Base-by-base conservation (phyloP, 2,329 filamentous ascomycete species). In the Cladophialophora yegresii region DNA sequence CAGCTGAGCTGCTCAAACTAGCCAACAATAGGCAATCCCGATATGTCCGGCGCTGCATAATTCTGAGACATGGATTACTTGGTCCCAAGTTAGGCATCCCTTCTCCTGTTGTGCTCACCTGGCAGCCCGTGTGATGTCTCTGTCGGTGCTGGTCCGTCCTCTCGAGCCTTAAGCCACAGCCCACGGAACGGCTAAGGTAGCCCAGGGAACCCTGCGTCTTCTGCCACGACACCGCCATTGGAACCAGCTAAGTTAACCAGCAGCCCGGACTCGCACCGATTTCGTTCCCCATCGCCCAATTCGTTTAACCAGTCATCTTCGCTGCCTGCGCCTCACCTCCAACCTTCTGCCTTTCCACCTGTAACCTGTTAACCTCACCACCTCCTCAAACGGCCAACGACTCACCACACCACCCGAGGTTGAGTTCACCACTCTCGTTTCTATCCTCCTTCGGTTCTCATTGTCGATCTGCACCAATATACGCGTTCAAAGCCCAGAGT, bases 341-440 rank as follows among this genome's bases (percentile, higher is more conserved):
- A 30, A 51, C 36, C 36, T 9, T 8, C 36, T 43, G 36, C 13
- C 36, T n/a, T 43, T 43, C 36, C 47, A 49, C 30, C 47, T 53
- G 45, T 59, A 50, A 59, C 57, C 57, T 59, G 57, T 36, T 36
- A 49, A 49, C 59, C 58, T 54, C 33, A 53, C 57, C 33, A 63
- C 64, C 50, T 61, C 61, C 51, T 62, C 57, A 63, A 59, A 59
- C 57, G 13, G 45, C 57, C 47, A 59, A 51, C 57, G 28, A 50
- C 45, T 59, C 57, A 50, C 58, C 53, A 51, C 51, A 63, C 53
- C 28, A 58, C 58, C 58, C 61, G 58, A 54, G 62, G 64, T 62
- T 64, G 64, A 64, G 58, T 59, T 61, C 57, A 62, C 54, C 59
- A 62, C 58, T 65, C 62, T 54, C 57, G 47, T 62, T 68, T 67